These are phyloP conservation scores for Pochonia chlamydosporia DNA, from an alignment of 2,329 filamentous ascomycete species.

Conservation along the genomic window DNA sequence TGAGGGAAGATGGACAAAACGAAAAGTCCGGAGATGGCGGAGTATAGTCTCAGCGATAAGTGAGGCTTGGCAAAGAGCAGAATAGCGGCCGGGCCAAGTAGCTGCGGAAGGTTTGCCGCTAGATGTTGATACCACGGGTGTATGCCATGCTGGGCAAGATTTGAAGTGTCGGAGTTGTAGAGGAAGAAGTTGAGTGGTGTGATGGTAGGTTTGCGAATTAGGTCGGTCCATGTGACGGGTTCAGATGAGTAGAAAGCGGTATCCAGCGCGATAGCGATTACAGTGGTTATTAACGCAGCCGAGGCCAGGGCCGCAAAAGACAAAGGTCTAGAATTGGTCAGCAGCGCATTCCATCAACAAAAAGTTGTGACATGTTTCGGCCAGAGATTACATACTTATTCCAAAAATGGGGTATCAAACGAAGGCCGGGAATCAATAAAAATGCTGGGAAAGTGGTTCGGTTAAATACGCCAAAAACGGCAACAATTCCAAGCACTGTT, in stretches of 20 bases:
- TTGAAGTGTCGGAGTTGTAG: conserved; percentile 66
- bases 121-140: conserved; percentile 77
- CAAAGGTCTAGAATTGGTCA: conserved; percentile 39
- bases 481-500: conserved; percentile 70
- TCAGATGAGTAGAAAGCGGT: conserved; percentile 73
- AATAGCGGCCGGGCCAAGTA: conserved; percentile 64
- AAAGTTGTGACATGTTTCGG: not conserved
- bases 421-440: conserved; percentile 74
- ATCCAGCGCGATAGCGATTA: conserved; percentile 73
- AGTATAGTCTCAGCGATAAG: conserved; percentile 58
- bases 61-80: conserved; percentile 55
- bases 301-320: conserved; percentile 58
- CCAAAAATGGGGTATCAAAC: conserved; percentile 78
- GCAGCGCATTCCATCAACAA: not conserved
- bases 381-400: conserved; percentile 55
- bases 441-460: conserved; percentile 96
- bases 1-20: conserved; percentile 71
- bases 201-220: conserved; percentile 61
- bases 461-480: conserved; percentile 87
- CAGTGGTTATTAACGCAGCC: conserved; percentile 61
- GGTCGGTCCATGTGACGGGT: conserved; percentile 57
- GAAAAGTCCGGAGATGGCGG: conserved; percentile 65
- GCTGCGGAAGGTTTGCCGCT: conserved; percentile 61
- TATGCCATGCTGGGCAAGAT: conserved; percentile 69
- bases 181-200: conserved; percentile 72